Conservation (phyloP, 371 early-diverging fungal genomes). For the Homolaphlyctis polyrhiza region DNA sequence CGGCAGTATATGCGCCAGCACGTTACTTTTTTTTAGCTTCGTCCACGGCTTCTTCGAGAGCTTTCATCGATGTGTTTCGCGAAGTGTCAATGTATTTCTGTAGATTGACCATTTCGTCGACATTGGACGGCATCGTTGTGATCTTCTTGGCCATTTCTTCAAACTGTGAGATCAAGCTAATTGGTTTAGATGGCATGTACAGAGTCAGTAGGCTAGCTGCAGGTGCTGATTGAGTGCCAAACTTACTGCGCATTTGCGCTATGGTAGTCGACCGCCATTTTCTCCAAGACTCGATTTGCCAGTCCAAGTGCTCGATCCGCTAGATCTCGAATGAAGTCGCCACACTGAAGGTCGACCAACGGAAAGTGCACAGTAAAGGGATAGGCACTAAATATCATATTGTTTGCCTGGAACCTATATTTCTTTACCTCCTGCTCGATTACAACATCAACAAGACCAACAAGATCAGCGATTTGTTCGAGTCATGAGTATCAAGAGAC, state of each 20-base stretch:
- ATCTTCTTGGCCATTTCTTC: conserved; percentile 38
- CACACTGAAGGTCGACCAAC: conserved; percentile 43
- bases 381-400: conserved; percentile 36
- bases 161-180: conserved; percentile 30
- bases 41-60: conserved; percentile 42
- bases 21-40: conserved; percentile 48
- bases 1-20: not conserved
- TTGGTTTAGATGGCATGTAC: no score
- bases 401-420: conserved; percentile 27
- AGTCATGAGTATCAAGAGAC: not conserved
- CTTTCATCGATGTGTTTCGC: conserved; percentile 26
- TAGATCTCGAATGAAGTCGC: conserved; percentile 37
- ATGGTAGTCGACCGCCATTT: conserved; percentile 29
- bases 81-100: conserved; percentile 40
- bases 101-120: conserved; percentile 48
- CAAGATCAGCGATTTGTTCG: conserved; percentile 1
- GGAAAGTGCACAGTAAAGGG: conserved; percentile 44
- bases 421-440: conserved; percentile 32
- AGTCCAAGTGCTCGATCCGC: conserved; percentile 33
- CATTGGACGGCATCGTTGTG: conserved; percentile 33
- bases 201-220: no score
- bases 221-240: no score
- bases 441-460: no score
- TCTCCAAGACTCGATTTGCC: conserved; percentile 37
- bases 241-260: not conserved